Conservation (phyloP, 2,329 filamentous ascomycete species). For the Clonostachys rosea region DNA sequence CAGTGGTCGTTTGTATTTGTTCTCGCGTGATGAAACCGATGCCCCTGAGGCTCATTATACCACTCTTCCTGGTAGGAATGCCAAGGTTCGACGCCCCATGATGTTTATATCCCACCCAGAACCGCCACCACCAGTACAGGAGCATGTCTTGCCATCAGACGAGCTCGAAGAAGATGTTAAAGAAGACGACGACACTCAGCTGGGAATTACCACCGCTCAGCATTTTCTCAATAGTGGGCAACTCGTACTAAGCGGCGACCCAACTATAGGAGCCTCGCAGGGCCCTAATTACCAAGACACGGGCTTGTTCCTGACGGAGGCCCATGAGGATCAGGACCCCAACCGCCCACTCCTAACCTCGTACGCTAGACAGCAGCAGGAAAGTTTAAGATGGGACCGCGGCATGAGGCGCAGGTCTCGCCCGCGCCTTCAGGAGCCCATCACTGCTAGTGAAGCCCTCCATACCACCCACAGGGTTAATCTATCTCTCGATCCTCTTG, state of each 20-base stretch:
- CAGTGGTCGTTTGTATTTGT: conserved; percentile 52
- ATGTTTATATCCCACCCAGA: conserved; percentile 46
- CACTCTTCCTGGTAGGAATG: conserved; percentile 21
- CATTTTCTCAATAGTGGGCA: conserved; percentile 30
- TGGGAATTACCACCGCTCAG: not conserved
- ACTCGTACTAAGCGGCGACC: conserved; percentile 36
- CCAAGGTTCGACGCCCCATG: conserved; percentile 34
- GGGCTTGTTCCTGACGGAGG: conserved; percentile 39
- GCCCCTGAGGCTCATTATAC: conserved; percentile 24
- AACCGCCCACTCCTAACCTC: conserved; percentile 35
- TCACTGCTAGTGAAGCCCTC: not conserved
- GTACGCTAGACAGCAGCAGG: conserved; percentile 38
- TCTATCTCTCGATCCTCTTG: too few species aligned
- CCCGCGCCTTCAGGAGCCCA: conserved; percentile 13
- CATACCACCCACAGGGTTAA: too few species aligned
- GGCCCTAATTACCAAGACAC: conserved; percentile 45
- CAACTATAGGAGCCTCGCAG: conserved; percentile 49
- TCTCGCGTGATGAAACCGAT: conserved; percentile 43
- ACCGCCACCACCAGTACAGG: conserved; percentile 28
- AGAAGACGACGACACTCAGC: not conserved
- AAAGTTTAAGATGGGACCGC: conserved; percentile 16
- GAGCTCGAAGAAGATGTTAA: not conserved
- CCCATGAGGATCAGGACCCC: conserved; percentile 39
- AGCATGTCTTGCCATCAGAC: too few species aligned
- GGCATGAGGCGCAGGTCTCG: conserved; percentile 8